Percentiles rank a stretch among this genome's conserved stretches.
These are phyloP conservation scores for Calocybe indica DNA, from an alignment of 768 basidiomycete species.

Conservation along the genomic window DNA sequence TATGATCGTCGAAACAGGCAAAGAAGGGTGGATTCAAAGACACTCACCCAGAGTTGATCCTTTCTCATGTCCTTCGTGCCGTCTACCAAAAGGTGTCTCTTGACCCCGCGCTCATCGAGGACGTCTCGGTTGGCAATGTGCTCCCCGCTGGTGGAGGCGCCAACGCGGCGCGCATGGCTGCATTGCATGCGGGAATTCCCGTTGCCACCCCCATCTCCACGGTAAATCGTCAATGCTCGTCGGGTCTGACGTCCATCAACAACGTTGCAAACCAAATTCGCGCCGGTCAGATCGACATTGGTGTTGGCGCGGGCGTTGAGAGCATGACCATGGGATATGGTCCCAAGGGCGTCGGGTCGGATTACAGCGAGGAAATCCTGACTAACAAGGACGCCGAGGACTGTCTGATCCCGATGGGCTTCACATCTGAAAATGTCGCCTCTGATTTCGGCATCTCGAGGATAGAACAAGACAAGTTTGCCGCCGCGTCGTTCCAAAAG, in stretches of 20 bases:
- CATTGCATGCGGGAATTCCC: conserved; percentile 82
- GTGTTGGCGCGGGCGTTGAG: conserved; percentile 90
- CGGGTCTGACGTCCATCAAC: conserved; percentile 76
- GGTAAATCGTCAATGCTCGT: conserved; percentile 88
- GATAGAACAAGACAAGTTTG: conserved; percentile 75
- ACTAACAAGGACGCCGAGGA: conserved; percentile 66
- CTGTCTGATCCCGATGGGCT: conserved; percentile 85
- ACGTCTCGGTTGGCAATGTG: conserved; percentile 83
- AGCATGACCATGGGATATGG: conserved; percentile 84
- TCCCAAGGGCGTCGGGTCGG: conserved; percentile 40
- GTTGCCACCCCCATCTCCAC: conserved; percentile 69
- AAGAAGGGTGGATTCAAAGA: conserved; percentile 91
- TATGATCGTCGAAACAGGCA: conserved; percentile 35
- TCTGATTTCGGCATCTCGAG: conserved; percentile 70
- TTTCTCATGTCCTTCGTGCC: conserved; percentile 71
- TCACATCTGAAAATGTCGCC: conserved; percentile 94
- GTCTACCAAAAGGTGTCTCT: conserved; percentile 63
- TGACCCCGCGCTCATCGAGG: conserved; percentile 79
- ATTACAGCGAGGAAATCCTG: conserved; percentile 61
- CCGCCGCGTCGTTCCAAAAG: conserved; percentile 80
- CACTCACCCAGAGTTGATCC: conserved; percentile 76
- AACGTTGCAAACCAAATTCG: conserved; percentile 79
- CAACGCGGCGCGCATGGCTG: conserved; percentile 77
- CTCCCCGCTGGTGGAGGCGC: conserved; percentile 86
- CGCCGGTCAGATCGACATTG: conserved; percentile 80